Evolutionary conservation across 1,139 yeast genomes (phyloP).

Genomic region (Pichia sp.): DNA sequence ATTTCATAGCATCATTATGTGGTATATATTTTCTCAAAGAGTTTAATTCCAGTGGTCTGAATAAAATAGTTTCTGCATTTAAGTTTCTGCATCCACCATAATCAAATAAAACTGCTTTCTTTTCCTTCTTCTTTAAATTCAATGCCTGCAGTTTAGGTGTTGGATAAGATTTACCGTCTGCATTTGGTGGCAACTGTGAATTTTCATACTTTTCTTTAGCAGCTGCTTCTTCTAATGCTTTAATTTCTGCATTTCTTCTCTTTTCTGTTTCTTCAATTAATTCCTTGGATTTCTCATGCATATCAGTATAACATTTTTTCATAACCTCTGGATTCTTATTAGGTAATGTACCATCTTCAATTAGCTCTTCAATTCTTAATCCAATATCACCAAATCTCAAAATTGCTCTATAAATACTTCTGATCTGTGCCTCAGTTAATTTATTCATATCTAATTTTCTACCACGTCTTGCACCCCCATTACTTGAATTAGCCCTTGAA

Average conservation of each 20-base stretch:
- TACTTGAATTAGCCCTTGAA: conserved; percentile 35
- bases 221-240: conserved; percentile 58
- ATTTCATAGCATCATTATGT: conserved; percentile 47
- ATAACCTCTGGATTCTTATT: conserved; percentile 81
- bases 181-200: conserved; percentile 23
- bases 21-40: conserved; percentile 56
- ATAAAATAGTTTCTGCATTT: conserved; percentile 82
- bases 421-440: conserved; percentile 77
- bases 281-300: conserved; percentile 55
- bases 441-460: conserved; percentile 43
- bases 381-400: conserved; percentile 76
- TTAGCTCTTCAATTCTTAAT: conserved; percentile 79
- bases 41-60: conserved; percentile 78
- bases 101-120: conserved; percentile 85
- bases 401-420: conserved; percentile 80
- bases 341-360: conserved; percentile 84
- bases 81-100: conserved; percentile 82
- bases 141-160: conserved; percentile 40
- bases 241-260: conserved; percentile 49
- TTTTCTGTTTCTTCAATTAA: conserved; percentile 62
- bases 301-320: conserved; percentile 67
- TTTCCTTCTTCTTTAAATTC: conserved; percentile 57
- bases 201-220: conserved; percentile 43
- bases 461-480: conserved; percentile 22
- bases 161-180: conserved; percentile 35